Percentiles rank a stretch among this genome's conserved stretches.
Conservation (phyloP, 805 yeast species). For the Barnettozyma populi region DNA sequence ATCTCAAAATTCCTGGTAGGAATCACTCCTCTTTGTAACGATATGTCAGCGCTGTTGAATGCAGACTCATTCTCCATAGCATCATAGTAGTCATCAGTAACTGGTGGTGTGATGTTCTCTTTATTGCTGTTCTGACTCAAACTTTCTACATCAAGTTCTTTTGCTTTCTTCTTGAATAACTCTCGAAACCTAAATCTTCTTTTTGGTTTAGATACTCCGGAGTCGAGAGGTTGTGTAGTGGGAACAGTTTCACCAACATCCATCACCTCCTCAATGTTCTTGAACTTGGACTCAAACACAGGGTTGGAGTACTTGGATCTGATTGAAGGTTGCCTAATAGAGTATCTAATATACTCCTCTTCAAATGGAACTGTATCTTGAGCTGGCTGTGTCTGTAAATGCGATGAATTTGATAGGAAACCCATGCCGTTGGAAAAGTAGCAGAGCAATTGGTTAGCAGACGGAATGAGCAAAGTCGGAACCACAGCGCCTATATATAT, state of each 20-base stretch:
- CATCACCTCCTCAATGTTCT: not conserved
- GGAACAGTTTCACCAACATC: not conserved
- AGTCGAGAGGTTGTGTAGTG: not conserved
- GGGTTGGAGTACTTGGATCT: constrained; percentile 2
- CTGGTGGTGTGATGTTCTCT: constrained; percentile 6
- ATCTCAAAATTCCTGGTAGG: not conserved
- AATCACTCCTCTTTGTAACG: not conserved
- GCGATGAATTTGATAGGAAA: constrained; percentile 3
- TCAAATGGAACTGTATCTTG: constrained; percentile 4
- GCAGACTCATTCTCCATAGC: constrained; percentile 1
- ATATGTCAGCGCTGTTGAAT: constrained; percentile 1
- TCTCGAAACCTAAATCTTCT: constrained; percentile 3
- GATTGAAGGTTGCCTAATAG: constrained; percentile 10
- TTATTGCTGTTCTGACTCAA: not conserved
- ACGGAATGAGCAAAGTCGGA: not conserved
- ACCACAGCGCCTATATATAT: not conserved
- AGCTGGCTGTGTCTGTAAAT: not conserved
- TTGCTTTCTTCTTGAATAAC: constrained; percentile 5
- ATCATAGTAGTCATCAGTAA: constrained; percentile 1
- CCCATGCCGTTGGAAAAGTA: constrained; percentile 6
- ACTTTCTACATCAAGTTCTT: constrained; percentile 6
- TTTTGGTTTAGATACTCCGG: not conserved
- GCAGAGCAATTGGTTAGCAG: not conserved
- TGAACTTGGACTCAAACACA: constrained; percentile 4
- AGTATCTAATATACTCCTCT: constrained; percentile 6